Evolutionary conservation across 306 rosid species (phyloP).

Genomic region (Geum urbanum): DNA sequence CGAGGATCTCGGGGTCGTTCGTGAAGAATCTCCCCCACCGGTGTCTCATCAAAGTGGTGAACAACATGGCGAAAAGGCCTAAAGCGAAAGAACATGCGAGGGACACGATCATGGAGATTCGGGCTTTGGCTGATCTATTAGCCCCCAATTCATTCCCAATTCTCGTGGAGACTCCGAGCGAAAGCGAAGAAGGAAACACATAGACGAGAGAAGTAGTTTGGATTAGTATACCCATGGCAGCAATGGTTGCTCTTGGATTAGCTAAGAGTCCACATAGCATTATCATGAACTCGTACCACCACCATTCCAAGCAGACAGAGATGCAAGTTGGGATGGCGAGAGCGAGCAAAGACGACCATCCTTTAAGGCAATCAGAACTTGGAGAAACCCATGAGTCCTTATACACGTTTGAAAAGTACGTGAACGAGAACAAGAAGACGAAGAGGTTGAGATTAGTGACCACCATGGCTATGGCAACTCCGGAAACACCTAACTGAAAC

Average conservation of each 20-base stretch:
- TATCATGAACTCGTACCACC: constrained; percentile 99
- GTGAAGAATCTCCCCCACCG: constrained; percentile 85
- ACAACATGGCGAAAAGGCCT: constrained; percentile 64
- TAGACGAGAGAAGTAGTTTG: constrained; percentile 83
- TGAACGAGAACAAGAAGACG: constrained; percentile 49
- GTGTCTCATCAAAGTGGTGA: constrained; percentile 65
- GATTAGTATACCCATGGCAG: constrained; percentile 90
- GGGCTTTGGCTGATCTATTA: constrained; percentile 64
- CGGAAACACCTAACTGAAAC: constrained; percentile 68
- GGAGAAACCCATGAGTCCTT: constrained; percentile 88
- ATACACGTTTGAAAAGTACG: constrained; percentile 65
- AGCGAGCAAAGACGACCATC: constrained; percentile 70
- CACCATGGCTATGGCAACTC: constrained; percentile 86
- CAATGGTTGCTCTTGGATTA: constrained; percentile 76
- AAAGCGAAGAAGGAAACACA: constrained; percentile 80
- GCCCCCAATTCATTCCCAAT: constrained; percentile 82
- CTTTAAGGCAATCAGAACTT: constrained; percentile 58
- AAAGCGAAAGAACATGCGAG: constrained; percentile 46
- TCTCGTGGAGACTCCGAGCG: constrained; percentile 82
- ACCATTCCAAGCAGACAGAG: constrained; percentile 95
- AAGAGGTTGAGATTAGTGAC: constrained; percentile 66
- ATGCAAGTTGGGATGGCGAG: constrained; percentile 79
- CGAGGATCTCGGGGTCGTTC: constrained; percentile 45
- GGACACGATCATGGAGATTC: constrained; percentile 68
- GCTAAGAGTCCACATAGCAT: constrained; percentile 69